Conservation (phyloP, 306 rosid genomes). For the Begonia masoniana region DNA sequence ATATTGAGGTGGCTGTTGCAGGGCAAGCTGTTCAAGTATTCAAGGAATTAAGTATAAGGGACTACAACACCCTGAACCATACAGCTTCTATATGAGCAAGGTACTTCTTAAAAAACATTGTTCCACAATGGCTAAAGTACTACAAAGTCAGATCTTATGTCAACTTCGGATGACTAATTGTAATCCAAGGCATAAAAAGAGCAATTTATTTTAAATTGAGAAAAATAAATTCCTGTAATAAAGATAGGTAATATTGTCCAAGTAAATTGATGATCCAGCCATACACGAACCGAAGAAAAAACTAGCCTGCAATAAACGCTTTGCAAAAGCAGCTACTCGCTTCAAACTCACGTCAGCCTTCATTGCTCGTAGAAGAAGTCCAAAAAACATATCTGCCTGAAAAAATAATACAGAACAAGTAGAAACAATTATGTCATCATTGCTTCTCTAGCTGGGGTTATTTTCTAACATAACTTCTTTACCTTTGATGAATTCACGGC, state of each 20-base stretch:
- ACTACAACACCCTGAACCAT: too few species aligned
- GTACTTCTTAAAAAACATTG: too few species aligned
- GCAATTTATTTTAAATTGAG: neutral
- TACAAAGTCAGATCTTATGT: too few species aligned
- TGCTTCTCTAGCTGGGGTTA: neutral
- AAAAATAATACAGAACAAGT: neutral
- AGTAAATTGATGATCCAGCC: neutral
- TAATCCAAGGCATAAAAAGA: too few species aligned
- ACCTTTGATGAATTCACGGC: constrained; percentile 90
- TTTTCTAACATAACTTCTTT: constrained; percentile 7
- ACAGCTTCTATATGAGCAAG: too few species aligned
- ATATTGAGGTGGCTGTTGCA: constrained; percentile 92
- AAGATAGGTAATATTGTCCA: neutral
- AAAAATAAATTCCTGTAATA: neutral
- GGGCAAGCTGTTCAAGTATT: constrained; percentile 51
- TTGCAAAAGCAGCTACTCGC: constrained; percentile 83
- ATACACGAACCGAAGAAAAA: neutral
- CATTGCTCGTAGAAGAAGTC: constrained; percentile 84
- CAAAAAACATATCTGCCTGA: constrained; percentile 92
- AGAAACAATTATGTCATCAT: neutral
- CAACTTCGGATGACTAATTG: too few species aligned
- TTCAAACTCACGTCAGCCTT: constrained; percentile 76
- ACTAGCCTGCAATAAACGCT: constrained; percentile 69
- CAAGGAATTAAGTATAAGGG: neutral
- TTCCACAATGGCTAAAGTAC: too few species aligned